phyloP scores from a whole-genome alignment of 768 basidiomycete genomes.

The Lactarius trivialis region DNA sequence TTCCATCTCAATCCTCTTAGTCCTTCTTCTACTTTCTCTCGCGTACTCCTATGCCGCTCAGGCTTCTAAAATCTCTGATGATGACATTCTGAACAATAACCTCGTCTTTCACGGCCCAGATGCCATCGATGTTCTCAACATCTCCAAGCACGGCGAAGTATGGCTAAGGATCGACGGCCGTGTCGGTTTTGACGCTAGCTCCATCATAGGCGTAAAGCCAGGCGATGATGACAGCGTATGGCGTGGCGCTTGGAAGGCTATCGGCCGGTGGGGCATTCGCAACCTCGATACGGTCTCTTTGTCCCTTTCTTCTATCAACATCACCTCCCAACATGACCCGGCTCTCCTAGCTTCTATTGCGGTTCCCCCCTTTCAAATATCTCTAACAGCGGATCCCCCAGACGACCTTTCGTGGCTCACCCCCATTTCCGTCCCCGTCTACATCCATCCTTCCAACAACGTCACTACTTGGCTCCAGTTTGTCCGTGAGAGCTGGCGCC shows the following conservation, averaged over 20 bases:
- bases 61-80: too few species aligned
- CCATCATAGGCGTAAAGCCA: constrained; percentile 48
- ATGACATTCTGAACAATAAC: too few species aligned
- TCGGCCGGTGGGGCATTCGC: constrained; percentile 63
- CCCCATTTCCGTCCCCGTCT: constrained; percentile 14
- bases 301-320: constrained; percentile 42
- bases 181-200: constrained; percentile 66
- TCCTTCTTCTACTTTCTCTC: too few species aligned
- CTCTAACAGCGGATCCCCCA: constrained; percentile 26
- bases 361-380: constrained; percentile 45
- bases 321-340: constrained; percentile 40
- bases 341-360: constrained; percentile 43
- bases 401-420: constrained; percentile 17
- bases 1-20: too few species aligned
- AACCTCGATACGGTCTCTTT: constrained; percentile 51
- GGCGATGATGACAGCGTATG: constrained; percentile 40
- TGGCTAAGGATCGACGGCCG: too few species aligned
- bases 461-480: constrained; percentile 17
- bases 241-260: constrained; percentile 49
- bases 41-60: too few species aligned
- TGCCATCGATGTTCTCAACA: too few species aligned
- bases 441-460: constrained; percentile 14
- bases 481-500: constrained; percentile 15
- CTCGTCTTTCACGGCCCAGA: too few species aligned
- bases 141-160: too few species aligned